These are phyloP conservation scores for Tetracladium setigerum DNA, from an alignment of 495 filamentous ascomycete genomes.

Conservation along the genomic window DNA sequence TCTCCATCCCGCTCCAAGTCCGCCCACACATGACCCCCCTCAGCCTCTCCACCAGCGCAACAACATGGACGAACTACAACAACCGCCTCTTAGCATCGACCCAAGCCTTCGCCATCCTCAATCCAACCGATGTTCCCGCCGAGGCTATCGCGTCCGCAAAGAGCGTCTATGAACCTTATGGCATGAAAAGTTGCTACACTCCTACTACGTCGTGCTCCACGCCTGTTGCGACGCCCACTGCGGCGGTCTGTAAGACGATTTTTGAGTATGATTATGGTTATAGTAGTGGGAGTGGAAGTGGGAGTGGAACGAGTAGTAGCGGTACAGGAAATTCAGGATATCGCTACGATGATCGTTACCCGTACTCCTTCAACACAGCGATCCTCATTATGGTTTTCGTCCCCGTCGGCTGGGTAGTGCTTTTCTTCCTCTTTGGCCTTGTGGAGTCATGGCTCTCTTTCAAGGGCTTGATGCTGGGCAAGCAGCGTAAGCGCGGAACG, in stretches of 20 bases:
- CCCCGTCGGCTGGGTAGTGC: slow-evolving; percentile 19
- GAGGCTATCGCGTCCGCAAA: slow-evolving; percentile 3
- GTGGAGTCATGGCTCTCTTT: slow-evolving; percentile 43
- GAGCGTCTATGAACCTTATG: slow-evolving; percentile 5
- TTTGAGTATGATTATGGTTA: background rate
- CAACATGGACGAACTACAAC: slow-evolving; percentile 26
- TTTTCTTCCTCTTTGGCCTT: slow-evolving; percentile 40
- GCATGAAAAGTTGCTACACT: slow-evolving; percentile 6
- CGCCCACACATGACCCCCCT: slow-evolving; percentile 26
- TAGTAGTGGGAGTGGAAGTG: too few species aligned
- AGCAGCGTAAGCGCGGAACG: slow-evolving; percentile 37
- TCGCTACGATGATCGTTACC: slow-evolving; percentile 15
- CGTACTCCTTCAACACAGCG: slow-evolving; percentile 21
- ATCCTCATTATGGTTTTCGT: slow-evolving; percentile 32
- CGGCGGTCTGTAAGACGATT: background rate
- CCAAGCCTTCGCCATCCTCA: slow-evolving; percentile 18
- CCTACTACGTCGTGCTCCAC: slow-evolving; percentile 9
- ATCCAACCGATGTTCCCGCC: slow-evolving; percentile 16
- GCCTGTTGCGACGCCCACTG: slow-evolving; percentile 15
- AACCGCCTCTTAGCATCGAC: slow-evolving; percentile 27
- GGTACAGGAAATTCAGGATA: too few species aligned
- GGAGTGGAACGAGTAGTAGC: too few species aligned
- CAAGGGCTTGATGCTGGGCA: slow-evolving; percentile 42
- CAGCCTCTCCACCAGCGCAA: slow-evolving; percentile 25
- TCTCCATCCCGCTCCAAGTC: slow-evolving; percentile 29